Evolutionary conservation across 1,284 basidiomycete species (phyloP).

Genomic region (Ganoderma sinense): DNA sequence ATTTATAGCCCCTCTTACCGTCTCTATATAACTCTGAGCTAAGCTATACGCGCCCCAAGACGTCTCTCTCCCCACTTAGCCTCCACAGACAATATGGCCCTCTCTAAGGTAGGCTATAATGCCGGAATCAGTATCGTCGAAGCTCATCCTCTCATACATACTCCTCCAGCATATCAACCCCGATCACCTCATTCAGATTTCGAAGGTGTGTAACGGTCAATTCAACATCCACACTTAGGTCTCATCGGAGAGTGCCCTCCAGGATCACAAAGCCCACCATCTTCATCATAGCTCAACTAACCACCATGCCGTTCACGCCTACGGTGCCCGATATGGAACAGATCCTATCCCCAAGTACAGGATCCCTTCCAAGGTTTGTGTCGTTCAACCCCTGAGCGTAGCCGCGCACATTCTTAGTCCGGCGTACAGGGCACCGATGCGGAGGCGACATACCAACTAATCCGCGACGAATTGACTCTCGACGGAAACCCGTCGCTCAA

Average conservation of each 20-base stretch:
- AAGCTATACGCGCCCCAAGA: neutral
- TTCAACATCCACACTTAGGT: neutral
- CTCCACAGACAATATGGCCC: conserved; percentile 48
- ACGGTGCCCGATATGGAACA: conserved; percentile 73
- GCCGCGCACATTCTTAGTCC: neutral
- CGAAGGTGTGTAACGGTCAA: conserved; percentile 51
- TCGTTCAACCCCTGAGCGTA: neutral
- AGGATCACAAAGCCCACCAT: conserved; percentile 49
- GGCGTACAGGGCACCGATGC: conserved; percentile 55
- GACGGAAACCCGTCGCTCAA: conserved; percentile 86
- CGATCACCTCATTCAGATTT: conserved; percentile 62
- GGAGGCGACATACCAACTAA: conserved; percentile 78
- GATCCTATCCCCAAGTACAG: conserved; percentile 71
- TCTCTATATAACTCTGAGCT: conserved; percentile 11
- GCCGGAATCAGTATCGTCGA: conserved; percentile 1
- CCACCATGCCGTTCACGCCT: conserved; percentile 50
- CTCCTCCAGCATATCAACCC: conserved; percentile 67
- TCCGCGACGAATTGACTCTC: conserved; percentile 85
- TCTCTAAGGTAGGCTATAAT: conserved; percentile 53
- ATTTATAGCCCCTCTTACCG: conserved; percentile 10
- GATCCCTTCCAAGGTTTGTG: conserved; percentile 60
- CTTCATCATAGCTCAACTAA: conserved; percentile 45
- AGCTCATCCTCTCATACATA: neutral
- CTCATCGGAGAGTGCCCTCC: too few relatives aligned
- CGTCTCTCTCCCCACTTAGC: conserved; percentile 21